Conservation (phyloP, 2,329 filamentous ascomycete species). For the Curvularia verruculosa region DNA sequence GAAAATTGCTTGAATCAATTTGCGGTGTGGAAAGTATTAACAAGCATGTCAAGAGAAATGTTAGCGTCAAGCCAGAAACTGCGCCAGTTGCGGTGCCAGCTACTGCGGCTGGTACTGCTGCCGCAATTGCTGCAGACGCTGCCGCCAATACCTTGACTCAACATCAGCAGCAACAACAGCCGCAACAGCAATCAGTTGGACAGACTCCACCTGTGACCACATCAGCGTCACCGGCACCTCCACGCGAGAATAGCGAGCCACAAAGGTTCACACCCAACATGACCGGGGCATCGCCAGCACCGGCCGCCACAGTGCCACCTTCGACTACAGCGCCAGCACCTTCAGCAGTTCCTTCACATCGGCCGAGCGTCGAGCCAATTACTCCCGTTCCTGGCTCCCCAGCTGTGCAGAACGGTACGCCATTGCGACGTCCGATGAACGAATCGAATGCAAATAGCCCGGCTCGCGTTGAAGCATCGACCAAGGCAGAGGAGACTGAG, state of each 20-base stretch:
- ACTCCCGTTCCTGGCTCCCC: slow-evolving; percentile 46
- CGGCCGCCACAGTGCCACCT: slow-evolving; percentile 4
- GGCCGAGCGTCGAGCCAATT: slow-evolving; percentile 46
- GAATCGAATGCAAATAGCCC: slow-evolving; percentile 23
- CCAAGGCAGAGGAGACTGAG: slow-evolving; percentile 11
- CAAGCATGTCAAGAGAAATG: slow-evolving; percentile 23
- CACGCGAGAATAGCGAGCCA: slow-evolving; percentile 22
- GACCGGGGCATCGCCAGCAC: slow-evolving; percentile 23
- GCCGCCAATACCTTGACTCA: slow-evolving; percentile 29
- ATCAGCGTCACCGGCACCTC: slow-evolving; percentile 10
- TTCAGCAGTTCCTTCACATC: slow-evolving; percentile 25
- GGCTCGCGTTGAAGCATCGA: slow-evolving; percentile 16
- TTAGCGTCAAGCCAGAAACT: slow-evolving; percentile 19
- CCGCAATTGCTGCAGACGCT: slow-evolving; percentile 43
- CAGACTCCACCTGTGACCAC: slow-evolving; percentile 7
- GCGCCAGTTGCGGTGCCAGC: slow-evolving; percentile 14
- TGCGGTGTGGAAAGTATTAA: slow-evolving; percentile 28
- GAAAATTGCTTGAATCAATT: slow-evolving; percentile 33
- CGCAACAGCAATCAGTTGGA: slow-evolving; percentile 1
- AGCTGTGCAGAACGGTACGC: slow-evolving; percentile 35
- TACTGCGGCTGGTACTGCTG: slow-evolving; percentile 36
- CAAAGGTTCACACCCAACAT: slow-evolving; percentile 40
- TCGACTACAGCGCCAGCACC: slow-evolving; percentile 18
- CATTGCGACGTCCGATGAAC: slow-evolving; percentile 24
- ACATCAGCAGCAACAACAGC: slow-evolving; percentile 1